Conservation (phyloP, 495 filamentous ascomycete genomes). For the Parathielavia hyrcaniae region DNA sequence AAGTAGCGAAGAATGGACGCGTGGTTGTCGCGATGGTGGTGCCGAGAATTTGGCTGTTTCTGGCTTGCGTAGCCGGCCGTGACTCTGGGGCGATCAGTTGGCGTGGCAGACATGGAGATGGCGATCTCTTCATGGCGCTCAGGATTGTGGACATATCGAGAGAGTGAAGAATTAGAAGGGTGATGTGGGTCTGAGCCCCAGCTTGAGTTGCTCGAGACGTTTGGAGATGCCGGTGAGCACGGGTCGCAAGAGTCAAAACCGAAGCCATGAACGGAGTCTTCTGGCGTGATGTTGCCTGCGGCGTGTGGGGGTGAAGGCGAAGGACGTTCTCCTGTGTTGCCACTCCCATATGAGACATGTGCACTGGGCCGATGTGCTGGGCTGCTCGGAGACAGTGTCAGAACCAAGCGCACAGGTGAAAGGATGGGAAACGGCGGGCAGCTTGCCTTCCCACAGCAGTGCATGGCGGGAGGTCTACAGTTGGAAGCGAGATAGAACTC, state of each 20-base stretch:
- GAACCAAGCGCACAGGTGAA: not conserved
- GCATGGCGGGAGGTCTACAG: not conserved
- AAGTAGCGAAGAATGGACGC: constrained; percentile 3
- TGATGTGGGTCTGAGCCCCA: not conserved
- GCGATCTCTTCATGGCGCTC: constrained; percentile 20
- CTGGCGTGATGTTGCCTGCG: not conserved
- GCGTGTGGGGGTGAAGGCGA: not conserved
- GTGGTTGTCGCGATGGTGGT: not conserved
- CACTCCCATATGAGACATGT: not conserved
- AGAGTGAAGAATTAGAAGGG: not conserved
- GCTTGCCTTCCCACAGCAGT: not conserved
- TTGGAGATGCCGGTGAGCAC: not conserved
- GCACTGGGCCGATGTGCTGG: not conserved
- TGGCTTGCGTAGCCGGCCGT: too few species aligned
- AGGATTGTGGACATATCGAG: constrained; percentile 1
- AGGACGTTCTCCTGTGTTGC: too few species aligned
- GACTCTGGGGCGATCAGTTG: too few species aligned
- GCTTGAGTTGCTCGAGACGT: not conserved
- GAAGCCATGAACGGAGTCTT: not conserved
- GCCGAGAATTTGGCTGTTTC: too few species aligned
- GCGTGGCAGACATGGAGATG: constrained; percentile 3
- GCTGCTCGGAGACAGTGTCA: not conserved
- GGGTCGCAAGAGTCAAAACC: not conserved
- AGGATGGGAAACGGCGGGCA: not conserved
- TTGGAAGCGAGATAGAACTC: constrained; percentile 1